Base-by-base conservation (phyloP, 2,329 filamentous ascomycete genomes). In the Ramichloridium luteum region DNA sequence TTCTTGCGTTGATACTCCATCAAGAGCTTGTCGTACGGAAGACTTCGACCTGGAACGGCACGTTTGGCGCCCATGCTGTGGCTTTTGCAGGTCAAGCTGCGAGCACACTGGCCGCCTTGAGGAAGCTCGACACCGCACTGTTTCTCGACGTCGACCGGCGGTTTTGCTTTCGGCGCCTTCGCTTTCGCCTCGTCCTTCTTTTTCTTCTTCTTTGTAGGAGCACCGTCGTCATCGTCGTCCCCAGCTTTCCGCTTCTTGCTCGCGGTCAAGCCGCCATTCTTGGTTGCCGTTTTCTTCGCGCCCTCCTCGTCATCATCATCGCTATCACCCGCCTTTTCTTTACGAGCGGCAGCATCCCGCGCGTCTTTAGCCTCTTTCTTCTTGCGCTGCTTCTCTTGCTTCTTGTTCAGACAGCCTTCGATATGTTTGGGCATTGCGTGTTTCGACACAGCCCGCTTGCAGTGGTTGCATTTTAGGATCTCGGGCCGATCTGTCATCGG, bases 51-150 rank as follows among this genome's bases (percentile, higher is more conserved):
- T 3, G 82, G 79, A 2, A 93, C 85, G 2, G 79, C 78, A 42
- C 85, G 70, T 56, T 93, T 93, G 6, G 84, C 82, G n/a, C 85
- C 84, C 85, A 93, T 93, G 15, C 72, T 78, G 45, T 93, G 85
- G 38, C 77, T 84, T 58, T 93, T 93, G 63, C 85, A 93, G 0
- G 85, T 93, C 34, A 93, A 60, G 2, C 81, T 90, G 32, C 85
- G 68, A 14, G 85, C 85, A 53, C 85, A 93, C 28, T 82, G 80
- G 39, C 82, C 80, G 2, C 85, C 84, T 49, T 90, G 88, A 0
- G 81, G 73, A 32, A 93, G 64, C 29, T 79, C 69, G 18, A 93
- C 85, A 67, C 85, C 85, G 50, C 85, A 93, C 58, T 93, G 85
- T 47, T 81, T 75, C 61, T 93, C 85, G 13, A 93, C 85, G 55